Evolutionary conservation across 345 rosid genomes (phyloP).

Genomic region (Raphanus sativus): DNA sequence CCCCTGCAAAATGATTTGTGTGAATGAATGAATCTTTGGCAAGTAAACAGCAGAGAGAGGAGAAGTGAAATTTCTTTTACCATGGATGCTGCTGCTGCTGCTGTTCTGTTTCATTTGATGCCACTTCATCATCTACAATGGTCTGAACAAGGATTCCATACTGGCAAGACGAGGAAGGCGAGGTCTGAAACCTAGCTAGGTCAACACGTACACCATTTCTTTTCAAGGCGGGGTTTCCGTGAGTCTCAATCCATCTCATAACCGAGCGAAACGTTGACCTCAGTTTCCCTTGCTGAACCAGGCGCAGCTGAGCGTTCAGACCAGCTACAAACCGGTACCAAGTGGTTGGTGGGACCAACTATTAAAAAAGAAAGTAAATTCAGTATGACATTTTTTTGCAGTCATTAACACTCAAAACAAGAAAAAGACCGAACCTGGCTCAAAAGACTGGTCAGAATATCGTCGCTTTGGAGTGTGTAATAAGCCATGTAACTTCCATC

Average conservation of each 20-base stretch:
- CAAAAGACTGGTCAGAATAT: constrained; percentile 80
- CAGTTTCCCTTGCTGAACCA: constrained; percentile 66
- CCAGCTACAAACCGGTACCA: constrained; percentile 97
- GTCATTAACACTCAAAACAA: not conserved
- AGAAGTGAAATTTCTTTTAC: constrained; percentile 40
- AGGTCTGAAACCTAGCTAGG: constrained; percentile 87
- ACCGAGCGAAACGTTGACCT: constrained; percentile 66
- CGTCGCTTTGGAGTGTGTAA: constrained; percentile 80
- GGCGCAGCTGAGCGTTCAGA: constrained; percentile 82
- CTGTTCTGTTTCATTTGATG: constrained; percentile 43
- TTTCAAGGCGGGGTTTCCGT: constrained; percentile 77
- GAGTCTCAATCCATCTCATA: constrained; percentile 88
- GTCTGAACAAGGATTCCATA: constrained; percentile 67
- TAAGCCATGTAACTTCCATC: constrained; percentile 95
- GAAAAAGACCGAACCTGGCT: constrained; percentile 60
- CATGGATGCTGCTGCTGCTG: constrained; percentile 44
- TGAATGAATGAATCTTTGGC: not conserved
- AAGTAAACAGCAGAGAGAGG: constrained; percentile 10
- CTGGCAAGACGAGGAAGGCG: constrained; percentile 72
- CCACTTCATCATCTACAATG: constrained; percentile 43
- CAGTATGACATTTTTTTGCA: not conserved
- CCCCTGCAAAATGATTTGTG: constrained; percentile 26
- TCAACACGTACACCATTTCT: constrained; percentile 58
- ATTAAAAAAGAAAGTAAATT: constrained; percentile 19
- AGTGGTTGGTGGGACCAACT: constrained; percentile 84